Evolutionary conservation across 2,329 filamentous ascomycete species (phyloP).

Genomic region (Mycosphaerella arachidis): DNA sequence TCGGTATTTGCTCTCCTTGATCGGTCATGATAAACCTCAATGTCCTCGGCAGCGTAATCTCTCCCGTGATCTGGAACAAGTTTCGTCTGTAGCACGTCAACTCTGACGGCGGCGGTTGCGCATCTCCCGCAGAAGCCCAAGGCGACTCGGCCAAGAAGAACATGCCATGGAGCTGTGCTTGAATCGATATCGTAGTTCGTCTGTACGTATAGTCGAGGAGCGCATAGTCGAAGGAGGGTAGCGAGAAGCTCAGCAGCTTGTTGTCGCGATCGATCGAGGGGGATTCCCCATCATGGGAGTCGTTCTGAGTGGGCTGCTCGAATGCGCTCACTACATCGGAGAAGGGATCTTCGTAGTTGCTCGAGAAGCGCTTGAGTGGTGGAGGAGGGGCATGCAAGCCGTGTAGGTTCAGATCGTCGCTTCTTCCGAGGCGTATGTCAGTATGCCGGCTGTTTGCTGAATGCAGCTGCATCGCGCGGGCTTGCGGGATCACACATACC

Average conservation of each 20-base stretch:
- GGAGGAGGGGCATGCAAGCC: conserved; percentile 26
- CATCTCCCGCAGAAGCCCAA: conserved; percentile 55
- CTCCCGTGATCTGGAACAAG: conserved; percentile 91
- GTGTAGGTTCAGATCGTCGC: conserved; percentile 29
- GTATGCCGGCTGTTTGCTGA: background rate
- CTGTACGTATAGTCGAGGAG: conserved; percentile 64
- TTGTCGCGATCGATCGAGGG: conserved; percentile 61
- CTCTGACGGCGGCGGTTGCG: conserved; percentile 64
- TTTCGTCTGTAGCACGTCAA: conserved; percentile 94
- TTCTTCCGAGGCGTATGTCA: conserved; percentile 11
- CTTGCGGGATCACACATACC: conserved; percentile 38
- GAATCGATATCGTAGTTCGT: conserved; percentile 61
- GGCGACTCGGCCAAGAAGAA: conserved; percentile 82
- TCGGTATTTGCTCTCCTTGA: conserved; percentile 75
- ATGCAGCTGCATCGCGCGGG: background rate
- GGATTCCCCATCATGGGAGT: conserved; percentile 39
- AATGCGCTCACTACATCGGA: conserved; percentile 49
- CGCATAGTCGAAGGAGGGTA: conserved; percentile 50
- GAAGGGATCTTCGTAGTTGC: conserved; percentile 48
- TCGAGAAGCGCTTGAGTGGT: conserved; percentile 32
- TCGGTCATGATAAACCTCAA: conserved; percentile 78
- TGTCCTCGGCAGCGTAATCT: conserved; percentile 72
- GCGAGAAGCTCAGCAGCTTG: conserved; percentile 50
- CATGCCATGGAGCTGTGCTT: conserved; percentile 79
- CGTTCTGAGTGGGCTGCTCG: conserved; percentile 41